Conservation (phyloP, 768 basidiomycete genomes). For the Rhodosporidiobolus odoratus region DNA sequence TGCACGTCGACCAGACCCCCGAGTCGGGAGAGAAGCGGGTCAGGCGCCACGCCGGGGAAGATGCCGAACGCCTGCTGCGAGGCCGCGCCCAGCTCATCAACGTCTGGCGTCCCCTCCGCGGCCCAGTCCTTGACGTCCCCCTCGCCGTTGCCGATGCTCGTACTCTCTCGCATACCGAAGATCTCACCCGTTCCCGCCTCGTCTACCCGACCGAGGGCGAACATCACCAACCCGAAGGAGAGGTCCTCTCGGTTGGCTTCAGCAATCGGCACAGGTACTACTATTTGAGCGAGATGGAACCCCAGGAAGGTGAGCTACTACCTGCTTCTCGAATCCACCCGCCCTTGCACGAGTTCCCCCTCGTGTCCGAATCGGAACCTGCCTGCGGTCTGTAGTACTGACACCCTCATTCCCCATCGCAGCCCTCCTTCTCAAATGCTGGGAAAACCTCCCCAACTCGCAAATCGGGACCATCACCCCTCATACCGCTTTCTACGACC, state of each 20-base stretch:
- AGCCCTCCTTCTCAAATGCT: constrained; percentile 35
- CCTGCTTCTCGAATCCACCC: too few species aligned
- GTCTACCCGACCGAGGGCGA: constrained; percentile 23
- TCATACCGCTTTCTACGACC: constrained; percentile 29
- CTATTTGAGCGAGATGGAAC: constrained; percentile 27
- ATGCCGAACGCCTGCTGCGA: constrained; percentile 50
- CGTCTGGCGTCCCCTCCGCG: constrained; percentile 32
- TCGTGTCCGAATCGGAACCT: too few species aligned
- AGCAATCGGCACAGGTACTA: constrained; percentile 18
- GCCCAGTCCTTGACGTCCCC: constrained; percentile 28
- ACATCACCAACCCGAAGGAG: constrained; percentile 22
- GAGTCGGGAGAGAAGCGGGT: constrained; percentile 49
- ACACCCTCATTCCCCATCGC: neutral
- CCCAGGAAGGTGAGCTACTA: constrained; percentile 17
- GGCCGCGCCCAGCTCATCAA: constrained; percentile 36
- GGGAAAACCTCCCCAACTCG: constrained; percentile 15
- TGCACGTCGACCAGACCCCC: constrained; percentile 54
- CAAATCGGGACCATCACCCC: constrained; percentile 17
- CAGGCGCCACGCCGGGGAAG: constrained; percentile 48
- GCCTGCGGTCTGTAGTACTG: too few species aligned
- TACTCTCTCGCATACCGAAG: neutral
- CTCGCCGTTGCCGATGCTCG: constrained; percentile 30
- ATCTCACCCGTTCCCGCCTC: constrained; percentile 18
- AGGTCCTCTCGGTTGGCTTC: constrained; percentile 17
- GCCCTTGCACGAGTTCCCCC: too few species aligned